phyloP scores from a whole-genome alignment of 2,329 filamentous ascomycete genomes.

The Pyrenophora graminea region DNA sequence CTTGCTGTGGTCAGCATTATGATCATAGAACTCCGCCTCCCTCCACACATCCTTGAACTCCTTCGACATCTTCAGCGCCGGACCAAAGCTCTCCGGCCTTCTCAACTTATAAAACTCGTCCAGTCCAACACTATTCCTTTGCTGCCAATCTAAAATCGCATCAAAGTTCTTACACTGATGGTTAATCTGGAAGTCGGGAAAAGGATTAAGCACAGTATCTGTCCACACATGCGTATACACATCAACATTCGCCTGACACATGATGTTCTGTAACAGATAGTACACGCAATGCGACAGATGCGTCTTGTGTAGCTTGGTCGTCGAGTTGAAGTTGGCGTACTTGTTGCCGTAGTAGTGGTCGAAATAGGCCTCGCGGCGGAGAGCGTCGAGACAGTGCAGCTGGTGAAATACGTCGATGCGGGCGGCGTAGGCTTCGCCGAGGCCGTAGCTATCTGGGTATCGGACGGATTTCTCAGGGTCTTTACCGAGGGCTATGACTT shows the following conservation, averaged over 20 bases:
- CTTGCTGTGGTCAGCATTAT: not conserved
- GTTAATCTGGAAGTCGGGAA: not conserved
- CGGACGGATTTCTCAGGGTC: conserved; percentile 9
- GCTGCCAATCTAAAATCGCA: not conserved
- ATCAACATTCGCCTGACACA: not conserved
- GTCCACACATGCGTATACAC: not conserved
- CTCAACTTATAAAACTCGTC: not conserved
- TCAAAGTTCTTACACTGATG: not conserved
- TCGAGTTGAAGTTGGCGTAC: not conserved
- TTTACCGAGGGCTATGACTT: conserved; percentile 11
- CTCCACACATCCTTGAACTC: not conserved
- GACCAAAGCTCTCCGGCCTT: not conserved
- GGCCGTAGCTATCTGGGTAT: conserved; percentile 1
- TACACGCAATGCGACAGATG: not conserved
- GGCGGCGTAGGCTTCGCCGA: conserved; percentile 9
- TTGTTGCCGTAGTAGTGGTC: conserved; percentile 5
- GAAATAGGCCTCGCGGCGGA: conserved; percentile 9
- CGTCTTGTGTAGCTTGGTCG: not conserved
- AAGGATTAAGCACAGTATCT: not conserved
- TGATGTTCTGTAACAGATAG: not conserved
- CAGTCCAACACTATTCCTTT: not conserved
- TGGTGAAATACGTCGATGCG: conserved; percentile 17
- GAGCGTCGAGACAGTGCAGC: conserved; percentile 13
- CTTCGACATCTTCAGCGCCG: not conserved
- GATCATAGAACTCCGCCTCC: not conserved